Conservation (phyloP, 2,329 filamentous ascomycete species). For the Mariannaea elegans region DNA sequence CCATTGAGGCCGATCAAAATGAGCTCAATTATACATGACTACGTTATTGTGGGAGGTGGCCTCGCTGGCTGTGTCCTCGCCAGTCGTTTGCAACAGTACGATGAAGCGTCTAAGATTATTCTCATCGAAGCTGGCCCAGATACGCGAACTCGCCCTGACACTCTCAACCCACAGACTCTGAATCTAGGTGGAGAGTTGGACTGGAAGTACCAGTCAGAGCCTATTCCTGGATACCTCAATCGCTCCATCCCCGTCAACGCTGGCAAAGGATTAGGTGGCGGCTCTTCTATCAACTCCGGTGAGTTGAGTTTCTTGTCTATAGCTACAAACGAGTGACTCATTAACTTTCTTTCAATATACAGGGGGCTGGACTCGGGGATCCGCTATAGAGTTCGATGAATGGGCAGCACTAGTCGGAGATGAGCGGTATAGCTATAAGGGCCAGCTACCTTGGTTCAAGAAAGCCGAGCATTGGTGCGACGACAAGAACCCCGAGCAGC, state of each 20-base stretch:
- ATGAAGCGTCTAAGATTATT: conserved; percentile 41
- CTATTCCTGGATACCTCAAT: conserved; percentile 37
- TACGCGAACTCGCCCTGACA: conserved; percentile 30
- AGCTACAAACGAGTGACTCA: background rate
- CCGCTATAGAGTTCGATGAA: conserved; percentile 53
- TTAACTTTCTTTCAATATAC: background rate
- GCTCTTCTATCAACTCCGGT: conserved; percentile 21
- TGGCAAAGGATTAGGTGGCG: conserved; percentile 47
- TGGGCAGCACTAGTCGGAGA: conserved; percentile 51
- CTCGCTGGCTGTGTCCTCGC: conserved; percentile 46
- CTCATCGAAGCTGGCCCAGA: conserved; percentile 50
- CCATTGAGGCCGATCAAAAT: background rate
- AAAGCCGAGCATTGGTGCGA: conserved; percentile 48
- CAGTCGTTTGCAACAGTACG: conserved; percentile 40
- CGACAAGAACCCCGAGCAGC: conserved; percentile 44
- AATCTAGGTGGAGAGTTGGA: conserved; percentile 46
- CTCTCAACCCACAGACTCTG: conserved; percentile 29
- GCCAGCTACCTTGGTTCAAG: conserved; percentile 56
- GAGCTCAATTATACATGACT: conserved; percentile 31
- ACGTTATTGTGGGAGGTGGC: conserved; percentile 45
- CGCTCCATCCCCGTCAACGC: conserved; percentile 40
- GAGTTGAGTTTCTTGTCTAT: background rate
- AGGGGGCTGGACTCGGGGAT: conserved; percentile 55
- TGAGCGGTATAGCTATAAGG: conserved; percentile 54
- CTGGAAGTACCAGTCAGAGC: conserved; percentile 47